These are phyloP conservation scores for Ophiostoma piceae DNA, from an alignment of 2,329 filamentous ascomycete species.

Conservation along the genomic window DNA sequence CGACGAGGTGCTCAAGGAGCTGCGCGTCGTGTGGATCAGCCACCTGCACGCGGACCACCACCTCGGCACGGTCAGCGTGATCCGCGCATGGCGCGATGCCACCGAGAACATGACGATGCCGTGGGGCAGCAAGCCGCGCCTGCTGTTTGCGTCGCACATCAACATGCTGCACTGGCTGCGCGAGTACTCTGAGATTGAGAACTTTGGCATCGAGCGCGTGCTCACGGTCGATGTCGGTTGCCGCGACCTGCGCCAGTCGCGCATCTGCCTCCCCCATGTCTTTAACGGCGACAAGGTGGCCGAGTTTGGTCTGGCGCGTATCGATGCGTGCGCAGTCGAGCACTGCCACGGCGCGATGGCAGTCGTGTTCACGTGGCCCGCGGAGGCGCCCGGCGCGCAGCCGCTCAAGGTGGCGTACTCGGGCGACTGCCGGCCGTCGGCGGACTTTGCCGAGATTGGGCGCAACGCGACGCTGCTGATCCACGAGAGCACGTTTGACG, in stretches of 20 bases:
- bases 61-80: slow-evolving; percentile 73
- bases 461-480: slow-evolving; percentile 74
- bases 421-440: slow-evolving; percentile 82
- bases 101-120: slow-evolving; percentile 38
- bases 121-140: slow-evolving; percentile 33
- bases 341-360: slow-evolving; percentile 80
- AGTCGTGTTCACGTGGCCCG: slow-evolving; percentile 69
- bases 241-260: slow-evolving; percentile 20
- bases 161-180: slow-evolving; percentile 70
- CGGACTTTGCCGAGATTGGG: slow-evolving; percentile 64
- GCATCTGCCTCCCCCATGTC: slow-evolving; percentile 30
- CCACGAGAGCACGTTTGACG: slow-evolving; percentile 94
- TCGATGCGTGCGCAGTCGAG: slow-evolving; percentile 62
- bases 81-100: slow-evolving; percentile 71
- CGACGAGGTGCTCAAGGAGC: slow-evolving; percentile 64
- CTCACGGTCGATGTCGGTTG: slow-evolving; percentile 32
- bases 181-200: slow-evolving; percentile 74
- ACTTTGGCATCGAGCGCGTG: slow-evolving; percentile 61
- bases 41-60: slow-evolving; percentile 97
- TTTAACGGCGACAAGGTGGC: slow-evolving; percentile 40
- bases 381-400: slow-evolving; percentile 38
- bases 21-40: slow-evolving; percentile 85
- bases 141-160: slow-evolving; percentile 63
- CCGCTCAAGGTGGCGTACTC: slow-evolving; percentile 83
- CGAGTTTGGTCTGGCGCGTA: slow-evolving; percentile 52